Evolutionary conservation across 805 yeast genomes (phyloP).

Genomic region (Lachancea sp.): DNA sequence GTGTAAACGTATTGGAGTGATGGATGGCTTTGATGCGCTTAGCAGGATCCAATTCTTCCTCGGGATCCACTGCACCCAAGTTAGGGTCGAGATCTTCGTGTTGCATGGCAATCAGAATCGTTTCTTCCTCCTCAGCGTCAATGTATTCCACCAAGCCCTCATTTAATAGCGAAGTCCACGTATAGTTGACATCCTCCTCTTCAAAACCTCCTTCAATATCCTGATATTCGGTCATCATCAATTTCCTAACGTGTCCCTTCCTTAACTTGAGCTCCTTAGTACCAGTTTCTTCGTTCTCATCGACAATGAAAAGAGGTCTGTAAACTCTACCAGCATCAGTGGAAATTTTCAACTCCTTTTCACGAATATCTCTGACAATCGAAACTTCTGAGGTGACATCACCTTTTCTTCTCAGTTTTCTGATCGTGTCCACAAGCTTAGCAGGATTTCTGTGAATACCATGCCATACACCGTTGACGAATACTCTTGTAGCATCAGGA

Average conservation of each 20-base stretch:
- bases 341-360: slow-evolving; percentile 89
- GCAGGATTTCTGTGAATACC: slow-evolving; percentile 98
- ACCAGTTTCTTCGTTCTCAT: slow-evolving; percentile 67
- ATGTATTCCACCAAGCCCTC: slow-evolving; percentile 92
- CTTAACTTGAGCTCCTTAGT: slow-evolving; percentile 67
- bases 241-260: slow-evolving; percentile 73
- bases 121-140: slow-evolving; percentile 98
- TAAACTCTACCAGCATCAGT: slow-evolving; percentile 99
- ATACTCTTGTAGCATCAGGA: slow-evolving; percentile 87
- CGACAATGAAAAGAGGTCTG: slow-evolving; percentile 91
- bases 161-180: slow-evolving; percentile 78
- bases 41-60: slow-evolving; percentile 45
- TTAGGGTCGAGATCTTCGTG: slow-evolving; percentile 88
- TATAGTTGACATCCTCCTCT: slow-evolving; percentile 51
- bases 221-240: slow-evolving; percentile 58
- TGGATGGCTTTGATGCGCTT: slow-evolving; percentile 75
- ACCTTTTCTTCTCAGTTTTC: slow-evolving; percentile 87
- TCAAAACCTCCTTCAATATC: slow-evolving; percentile 45
- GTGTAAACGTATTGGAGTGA: slow-evolving; percentile 82
- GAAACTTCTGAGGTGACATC: slow-evolving; percentile 95
- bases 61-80: slow-evolving; percentile 35
- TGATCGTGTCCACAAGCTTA: slow-evolving; percentile 83
- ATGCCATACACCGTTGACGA: slow-evolving; percentile 98
- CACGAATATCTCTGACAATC: slow-evolving; percentile 93
- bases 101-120: slow-evolving; percentile 97